Percentiles rank a stretch among this genome's conserved stretches.
These are phyloP conservation scores for Malassezia dermatis DNA, from an alignment of 1,284 basidiomycete genomes.

Conservation along the genomic window DNA sequence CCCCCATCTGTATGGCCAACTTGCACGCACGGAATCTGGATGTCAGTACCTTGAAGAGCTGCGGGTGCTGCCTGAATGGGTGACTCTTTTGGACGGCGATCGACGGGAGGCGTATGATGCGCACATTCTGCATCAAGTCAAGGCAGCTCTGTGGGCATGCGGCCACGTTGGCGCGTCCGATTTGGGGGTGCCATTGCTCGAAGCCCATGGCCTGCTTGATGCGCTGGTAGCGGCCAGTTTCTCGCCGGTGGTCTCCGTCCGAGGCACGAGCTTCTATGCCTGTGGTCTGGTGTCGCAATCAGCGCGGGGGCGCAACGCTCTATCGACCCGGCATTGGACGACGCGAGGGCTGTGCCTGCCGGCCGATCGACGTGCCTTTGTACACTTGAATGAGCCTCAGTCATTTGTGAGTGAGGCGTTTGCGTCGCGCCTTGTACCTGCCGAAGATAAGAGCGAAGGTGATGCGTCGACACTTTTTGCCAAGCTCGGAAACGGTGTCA, in stretches of 20 bases:
- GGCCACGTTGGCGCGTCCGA: slow-evolving; percentile 86
- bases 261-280: slow-evolving; percentile 94
- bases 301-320: slow-evolving; percentile 66
- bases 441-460: slow-evolving; percentile 60
- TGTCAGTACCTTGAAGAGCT: slow-evolving; percentile 71
- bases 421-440: slow-evolving; percentile 25
- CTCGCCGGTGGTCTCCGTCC: slow-evolving; percentile 73
- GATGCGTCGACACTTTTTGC: slow-evolving; percentile 81
- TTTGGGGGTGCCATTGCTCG: slow-evolving; percentile 82
- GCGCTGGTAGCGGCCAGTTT: neutral
- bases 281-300: slow-evolving; percentile 72
- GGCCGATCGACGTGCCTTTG: slow-evolving; percentile 65
- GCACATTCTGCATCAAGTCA: slow-evolving; percentile 74
- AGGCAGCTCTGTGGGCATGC: slow-evolving; percentile 87
- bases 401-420: neutral
- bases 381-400: slow-evolving; percentile 54
- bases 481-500: slow-evolving; percentile 88
- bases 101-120: slow-evolving; percentile 71
- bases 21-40: slow-evolving; percentile 88
- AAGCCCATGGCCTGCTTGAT: slow-evolving; percentile 64
- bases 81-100: slow-evolving; percentile 50
- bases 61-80: neutral
- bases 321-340: slow-evolving; percentile 70
- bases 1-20: slow-evolving; percentile 92
- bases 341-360: slow-evolving; percentile 86